Percentiles rank a stretch among this genome's conserved stretches.
phyloP scores from a whole-genome alignment of 345 rosid species.

The Angophora floribunda region DNA sequence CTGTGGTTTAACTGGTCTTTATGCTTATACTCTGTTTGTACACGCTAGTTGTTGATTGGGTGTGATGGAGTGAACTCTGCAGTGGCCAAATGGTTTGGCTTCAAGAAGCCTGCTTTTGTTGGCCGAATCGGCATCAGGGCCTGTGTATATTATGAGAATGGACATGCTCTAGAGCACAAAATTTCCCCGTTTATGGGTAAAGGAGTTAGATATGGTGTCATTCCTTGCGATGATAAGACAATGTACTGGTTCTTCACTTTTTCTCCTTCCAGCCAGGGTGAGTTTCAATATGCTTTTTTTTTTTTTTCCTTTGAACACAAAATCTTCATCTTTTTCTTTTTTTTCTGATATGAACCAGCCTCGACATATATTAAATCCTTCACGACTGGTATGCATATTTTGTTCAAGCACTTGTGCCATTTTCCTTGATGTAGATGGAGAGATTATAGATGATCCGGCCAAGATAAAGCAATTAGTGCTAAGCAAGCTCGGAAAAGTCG shows the following conservation, averaged over 20 bases:
- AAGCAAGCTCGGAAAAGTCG: conserved; percentile 19
- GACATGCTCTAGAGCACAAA: conserved; percentile 29
- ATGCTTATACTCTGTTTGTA: background rate
- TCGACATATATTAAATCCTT: background rate
- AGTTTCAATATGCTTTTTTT: background rate
- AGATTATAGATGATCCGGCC: conserved; percentile 14
- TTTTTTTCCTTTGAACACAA: too few species aligned
- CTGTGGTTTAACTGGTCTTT: background rate
- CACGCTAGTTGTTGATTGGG: conserved; percentile 50
- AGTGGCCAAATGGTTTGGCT: conserved; percentile 58
- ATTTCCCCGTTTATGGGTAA: conserved; percentile 23
- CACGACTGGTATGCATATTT: background rate
- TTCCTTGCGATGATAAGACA: conserved; percentile 33
- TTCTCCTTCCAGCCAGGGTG: conserved; percentile 18
- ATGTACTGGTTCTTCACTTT: conserved; percentile 5
- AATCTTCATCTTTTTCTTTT: background rate
- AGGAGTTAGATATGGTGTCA: conserved; percentile 35
- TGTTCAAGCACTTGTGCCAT: background rate
- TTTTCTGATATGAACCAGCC: background rate
- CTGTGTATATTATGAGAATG: conserved; percentile 12
- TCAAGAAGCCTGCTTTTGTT: conserved; percentile 24
- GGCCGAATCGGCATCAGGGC: conserved; percentile 38
- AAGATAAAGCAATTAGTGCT: conserved; percentile 35
- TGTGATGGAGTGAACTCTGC: conserved; percentile 68
- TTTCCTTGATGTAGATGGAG: conserved; percentile 1